Conservation (phyloP, 2,329 filamentous ascomycete species). For the Claviceps pusilla region DNA sequence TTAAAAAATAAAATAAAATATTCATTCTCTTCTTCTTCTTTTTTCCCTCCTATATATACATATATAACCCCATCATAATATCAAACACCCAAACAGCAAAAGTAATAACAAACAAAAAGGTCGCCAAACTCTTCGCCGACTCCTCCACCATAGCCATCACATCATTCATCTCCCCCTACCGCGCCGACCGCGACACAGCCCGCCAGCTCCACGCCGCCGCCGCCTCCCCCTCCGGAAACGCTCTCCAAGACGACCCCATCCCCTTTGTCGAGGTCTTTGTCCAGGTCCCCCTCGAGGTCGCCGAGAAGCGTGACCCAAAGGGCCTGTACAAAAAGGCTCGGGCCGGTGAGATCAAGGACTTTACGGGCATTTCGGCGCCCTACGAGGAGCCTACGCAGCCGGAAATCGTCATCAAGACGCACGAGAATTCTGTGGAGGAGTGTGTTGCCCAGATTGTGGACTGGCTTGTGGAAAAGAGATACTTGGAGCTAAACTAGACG, state of each 20-base stretch:
- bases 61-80: not conserved
- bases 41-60: too few relatives aligned
- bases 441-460: conserved; percentile 71
- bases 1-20: too few relatives aligned
- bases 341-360: conserved; percentile 87
- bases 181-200: conserved; percentile 68
- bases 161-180: conserved; percentile 93
- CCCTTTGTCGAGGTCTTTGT: conserved; percentile 91
- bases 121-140: conserved; percentile 94
- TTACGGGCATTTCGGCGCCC: conserved; percentile 87
- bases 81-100: not conserved
- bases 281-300: conserved; percentile 79
- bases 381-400: conserved; percentile 80
- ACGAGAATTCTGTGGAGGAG: conserved; percentile 73
- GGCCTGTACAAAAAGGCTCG: conserved; percentile 95
- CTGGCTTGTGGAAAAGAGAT: conserved; percentile 58
- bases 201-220: conserved; percentile 57
- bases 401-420: conserved; percentile 76
- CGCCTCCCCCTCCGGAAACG: conserved; percentile 16
- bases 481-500: conserved; percentile 15
- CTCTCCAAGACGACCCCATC: conserved; percentile 48
- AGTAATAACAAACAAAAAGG: conserved; percentile 26
- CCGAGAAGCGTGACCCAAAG: conserved; percentile 92
- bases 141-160: conserved; percentile 75
- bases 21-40: not conserved